Evolutionary conservation across 352 stramenopile genomes (phyloP), one percentile per base, ranked within the genome.

Genomic region (Phytopythium helicoides): DNA sequence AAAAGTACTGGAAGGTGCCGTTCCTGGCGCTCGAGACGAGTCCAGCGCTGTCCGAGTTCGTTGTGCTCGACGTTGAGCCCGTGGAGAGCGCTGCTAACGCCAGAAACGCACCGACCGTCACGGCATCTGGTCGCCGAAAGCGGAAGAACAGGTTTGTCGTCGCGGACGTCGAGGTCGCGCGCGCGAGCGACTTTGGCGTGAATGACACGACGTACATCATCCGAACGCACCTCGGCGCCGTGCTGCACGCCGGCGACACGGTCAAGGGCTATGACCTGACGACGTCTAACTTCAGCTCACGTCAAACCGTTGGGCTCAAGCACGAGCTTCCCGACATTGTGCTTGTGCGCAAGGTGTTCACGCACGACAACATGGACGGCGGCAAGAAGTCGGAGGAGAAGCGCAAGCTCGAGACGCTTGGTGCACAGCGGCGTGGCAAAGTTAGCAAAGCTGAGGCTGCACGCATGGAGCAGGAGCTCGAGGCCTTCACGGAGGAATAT

Each of bases 151-250:
- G 67, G 52, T 71, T 82, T 28, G 62, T 76, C 6, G 48, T 91
- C 37, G 80, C 78, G 4, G 75, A 89, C 44, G 66, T 93, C 35
- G 80, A 90, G 50, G 72, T 93, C 34, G 77, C 78, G 40, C 73
- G 78, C 12, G 73, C 54, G 19, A 80, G 68, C 44, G 82, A 93
- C 56, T 89, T 93, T 64, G 82, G 82, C 25, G 77, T 86, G 35
- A 93, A 91, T 58, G 82, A 93, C 53, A 87, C 72, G 54, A 88
- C 72, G 19, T 90, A 86, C 57, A 52, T 80, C 21, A 62, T 89
- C 11, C 71, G 73, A 5, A 87, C 63, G 39, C 82, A 93, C 47
- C 62, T 93, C 34, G 80, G 80, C 18, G 65, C 59, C 6, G 52
- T 85, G 22, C 60, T 93, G 36, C 53, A 68, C 28, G 78, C 74